phyloP scores from a whole-genome alignment of 495 filamentous ascomycete genomes.

The Penicillium lividum region DNA sequence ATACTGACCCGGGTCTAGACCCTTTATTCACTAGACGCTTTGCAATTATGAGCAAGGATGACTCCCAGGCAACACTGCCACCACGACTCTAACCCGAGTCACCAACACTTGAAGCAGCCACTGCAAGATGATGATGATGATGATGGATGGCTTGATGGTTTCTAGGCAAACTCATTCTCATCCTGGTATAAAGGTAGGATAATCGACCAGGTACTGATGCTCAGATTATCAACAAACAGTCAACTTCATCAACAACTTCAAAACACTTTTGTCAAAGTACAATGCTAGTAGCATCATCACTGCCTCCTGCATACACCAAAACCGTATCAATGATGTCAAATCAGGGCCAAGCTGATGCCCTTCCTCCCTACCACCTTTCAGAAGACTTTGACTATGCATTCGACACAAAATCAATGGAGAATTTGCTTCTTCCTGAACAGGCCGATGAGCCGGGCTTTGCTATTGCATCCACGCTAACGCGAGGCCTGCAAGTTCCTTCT shows the following conservation, averaged over 20 bases:
- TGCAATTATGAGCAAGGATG: neutral
- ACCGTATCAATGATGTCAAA: slow-evolving; percentile 8
- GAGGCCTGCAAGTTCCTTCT: slow-evolving; percentile 39
- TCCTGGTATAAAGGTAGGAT: neutral
- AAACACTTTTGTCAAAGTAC: neutral
- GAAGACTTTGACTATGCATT: neutral
- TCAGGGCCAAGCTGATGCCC: neutral
- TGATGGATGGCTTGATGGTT: neutral
- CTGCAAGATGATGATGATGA: neutral
- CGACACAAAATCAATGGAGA: slow-evolving; percentile 12
- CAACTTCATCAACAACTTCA: neutral
- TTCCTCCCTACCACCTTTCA: slow-evolving; percentile 15
- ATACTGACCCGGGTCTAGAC: slow-evolving; percentile 1
- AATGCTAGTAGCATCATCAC: neutral
- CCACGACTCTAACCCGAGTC: neutral
- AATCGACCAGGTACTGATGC: neutral
- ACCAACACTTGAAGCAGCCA: neutral
- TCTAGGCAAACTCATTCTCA: neutral
- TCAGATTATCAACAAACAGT: neutral
- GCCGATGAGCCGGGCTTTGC: slow-evolving; percentile 25
- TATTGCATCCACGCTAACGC: slow-evolving; percentile 19
- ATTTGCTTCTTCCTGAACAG: slow-evolving; percentile 12
- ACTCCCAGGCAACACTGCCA: slow-evolving; percentile 18
- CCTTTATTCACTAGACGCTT: neutral
- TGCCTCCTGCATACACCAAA: neutral